Percentiles rank a stretch among this genome's conserved stretches.
phyloP scores from a whole-genome alignment of 345 rosid species.

The Syzygium oleosum region DNA sequence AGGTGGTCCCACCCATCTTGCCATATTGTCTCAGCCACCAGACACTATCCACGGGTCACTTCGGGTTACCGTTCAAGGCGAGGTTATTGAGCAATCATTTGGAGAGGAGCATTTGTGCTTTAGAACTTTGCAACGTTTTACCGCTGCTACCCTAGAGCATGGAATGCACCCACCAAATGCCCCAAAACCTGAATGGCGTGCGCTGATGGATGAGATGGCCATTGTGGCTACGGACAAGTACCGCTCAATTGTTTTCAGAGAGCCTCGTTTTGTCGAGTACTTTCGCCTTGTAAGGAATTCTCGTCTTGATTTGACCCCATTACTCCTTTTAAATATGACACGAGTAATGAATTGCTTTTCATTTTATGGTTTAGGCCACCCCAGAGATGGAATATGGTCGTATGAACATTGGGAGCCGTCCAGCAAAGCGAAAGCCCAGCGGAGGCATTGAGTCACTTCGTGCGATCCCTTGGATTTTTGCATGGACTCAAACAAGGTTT shows the following conservation, averaged over 20 bases:
- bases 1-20: conserved; percentile 99
- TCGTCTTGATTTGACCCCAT: not conserved
- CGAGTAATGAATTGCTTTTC: not conserved
- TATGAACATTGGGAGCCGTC: conserved; percentile 98
- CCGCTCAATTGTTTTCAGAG: conserved; percentile 81
- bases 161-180: conserved; percentile 92
- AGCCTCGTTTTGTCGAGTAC: conserved; percentile 92
- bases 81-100: conserved; percentile 92
- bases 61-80: conserved; percentile 94
- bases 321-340: not conserved
- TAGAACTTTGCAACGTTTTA: conserved; percentile 91
- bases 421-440: conserved; percentile 91
- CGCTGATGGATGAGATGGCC: conserved; percentile 86
- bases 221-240: conserved; percentile 86
- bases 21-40: conserved; percentile 99
- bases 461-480: conserved; percentile 99
- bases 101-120: conserved; percentile 95
- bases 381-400: conserved; percentile 97
- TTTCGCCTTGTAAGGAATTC: conserved; percentile 75
- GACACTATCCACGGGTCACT: conserved; percentile 93
- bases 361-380: conserved; percentile 58
- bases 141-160: conserved; percentile 96
- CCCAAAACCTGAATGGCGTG: conserved; percentile 96
- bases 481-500: conserved; percentile 98
- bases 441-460: conserved; percentile 96